phyloP scores from a whole-genome alignment of 345 rosid species.

The Ailanthus altissimus region DNA sequence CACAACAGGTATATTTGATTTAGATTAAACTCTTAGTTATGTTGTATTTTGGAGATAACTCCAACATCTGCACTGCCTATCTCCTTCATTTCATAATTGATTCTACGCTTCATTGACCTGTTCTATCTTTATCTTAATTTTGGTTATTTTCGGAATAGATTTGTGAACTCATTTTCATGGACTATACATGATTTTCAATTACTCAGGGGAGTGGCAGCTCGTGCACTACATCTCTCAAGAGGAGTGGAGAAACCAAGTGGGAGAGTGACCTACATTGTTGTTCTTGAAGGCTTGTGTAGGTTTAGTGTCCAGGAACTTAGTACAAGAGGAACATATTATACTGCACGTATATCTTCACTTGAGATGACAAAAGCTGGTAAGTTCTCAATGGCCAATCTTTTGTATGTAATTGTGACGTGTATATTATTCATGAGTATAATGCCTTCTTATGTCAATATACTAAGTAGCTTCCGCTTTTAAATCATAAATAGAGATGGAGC shows the following conservation, averaged over 20 bases:
- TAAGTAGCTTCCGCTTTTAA: slow-evolving; percentile 25
- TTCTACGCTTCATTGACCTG: neutral
- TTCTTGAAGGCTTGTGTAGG: slow-evolving; percentile 96
- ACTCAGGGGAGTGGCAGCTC: slow-evolving; percentile 95
- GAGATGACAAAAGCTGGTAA: slow-evolving; percentile 90
- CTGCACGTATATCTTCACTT: slow-evolving; percentile 83
- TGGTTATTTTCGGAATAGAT: neutral
- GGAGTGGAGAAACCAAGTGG: slow-evolving; percentile 99
- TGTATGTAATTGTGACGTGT: neutral
- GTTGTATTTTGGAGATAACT: neutral
- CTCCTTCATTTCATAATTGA: neutral
- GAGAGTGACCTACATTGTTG: slow-evolving; percentile 94
- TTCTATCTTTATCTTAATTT: neutral
- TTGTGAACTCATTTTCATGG: slow-evolving; percentile 16
- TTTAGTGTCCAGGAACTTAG: slow-evolving; percentile 93
- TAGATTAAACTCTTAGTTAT: neutral
- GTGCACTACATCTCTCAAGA: slow-evolving; percentile 94
- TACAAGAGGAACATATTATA: slow-evolving; percentile 84
- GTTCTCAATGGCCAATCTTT: slow-evolving; percentile 23
- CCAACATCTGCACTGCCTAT: neutral
- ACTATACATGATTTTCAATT: slow-evolving; percentile 17
- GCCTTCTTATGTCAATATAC: slow-evolving; percentile 3
- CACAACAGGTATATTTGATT: slow-evolving; percentile 64
- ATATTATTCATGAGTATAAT: neutral
- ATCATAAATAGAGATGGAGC: slow-evolving; percentile 76